Conservation (phyloP, 345 rosid genomes). For the Corymbia maculata region DNA sequence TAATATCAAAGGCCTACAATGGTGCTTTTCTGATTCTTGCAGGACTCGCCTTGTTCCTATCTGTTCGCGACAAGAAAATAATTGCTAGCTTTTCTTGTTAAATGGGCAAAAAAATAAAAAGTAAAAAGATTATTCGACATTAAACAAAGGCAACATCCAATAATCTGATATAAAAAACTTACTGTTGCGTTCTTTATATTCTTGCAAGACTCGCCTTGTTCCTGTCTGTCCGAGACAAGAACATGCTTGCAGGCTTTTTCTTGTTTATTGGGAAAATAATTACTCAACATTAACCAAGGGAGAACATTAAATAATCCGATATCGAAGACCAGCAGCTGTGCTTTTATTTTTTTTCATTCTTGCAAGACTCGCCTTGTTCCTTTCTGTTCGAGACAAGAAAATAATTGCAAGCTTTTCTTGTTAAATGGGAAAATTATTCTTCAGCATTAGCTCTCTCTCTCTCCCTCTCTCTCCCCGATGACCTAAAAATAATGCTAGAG, state of each 20-base stretch:
- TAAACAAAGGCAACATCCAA: background rate
- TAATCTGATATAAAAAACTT: background rate
- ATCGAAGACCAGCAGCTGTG: background rate
- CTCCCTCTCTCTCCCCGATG: background rate
- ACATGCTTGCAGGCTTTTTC: background rate
- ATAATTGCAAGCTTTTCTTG: background rate
- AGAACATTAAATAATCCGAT: background rate
- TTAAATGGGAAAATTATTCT: background rate
- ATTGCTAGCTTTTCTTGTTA: background rate
- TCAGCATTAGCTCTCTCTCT: background rate
- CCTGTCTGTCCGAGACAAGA: background rate
- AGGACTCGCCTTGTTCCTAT: background rate
- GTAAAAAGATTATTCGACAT: background rate
- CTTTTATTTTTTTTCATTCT: background rate
- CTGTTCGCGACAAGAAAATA: background rate
- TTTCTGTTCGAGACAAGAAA: background rate
- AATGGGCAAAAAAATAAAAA: background rate
- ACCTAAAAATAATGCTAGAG: slow-evolving; percentile 9
- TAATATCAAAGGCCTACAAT: background rate
- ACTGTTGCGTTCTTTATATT: background rate
- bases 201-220: background rate
- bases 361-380: background rate
- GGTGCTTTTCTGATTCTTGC: background rate
- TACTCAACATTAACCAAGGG: background rate
- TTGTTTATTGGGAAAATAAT: background rate